Evolutionary conservation across 495 filamentous ascomycete species (phyloP), one percentile per base, ranked within the genome.

Genomic region (Delitschia confertaspora): DNA sequence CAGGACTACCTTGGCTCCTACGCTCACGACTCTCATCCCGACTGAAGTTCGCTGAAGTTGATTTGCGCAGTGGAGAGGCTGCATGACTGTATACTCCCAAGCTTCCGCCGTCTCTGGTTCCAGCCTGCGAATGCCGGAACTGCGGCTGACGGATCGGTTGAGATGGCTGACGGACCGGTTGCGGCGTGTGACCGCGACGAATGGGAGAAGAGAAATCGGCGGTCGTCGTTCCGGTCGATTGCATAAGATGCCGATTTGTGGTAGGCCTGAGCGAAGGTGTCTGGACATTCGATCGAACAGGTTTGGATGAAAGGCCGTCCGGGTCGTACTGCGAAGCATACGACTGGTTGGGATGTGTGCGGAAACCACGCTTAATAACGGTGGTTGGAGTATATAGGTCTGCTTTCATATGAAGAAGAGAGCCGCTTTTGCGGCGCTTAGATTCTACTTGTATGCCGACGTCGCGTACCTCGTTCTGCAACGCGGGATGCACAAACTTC

Each of bases 401-500:
- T 8, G 93, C 78, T 59, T 49, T 67, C 6, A 45, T 63, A 20
- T 67, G 53, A 16, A 67, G 62, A 34, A 59, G 63, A 38, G 65
- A 55, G 33, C 59, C 47, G 38, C 56, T 42, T 45, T 64, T 56
- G 32, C 45, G 10, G 6, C 50, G 30, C 11, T 53, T 60, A 2
- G 51, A 22, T 16, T 55, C 60, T 27, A 64, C 61, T 55, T 95
- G 88, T 0, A 79, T 87, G 7, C 75, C 83, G 4, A 91, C 88
- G 58, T 96, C 86, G 48, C 91, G 76, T 55, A 84, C 80, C 13
- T 82, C 70, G 7, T 76, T 79, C 45, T 89, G 82, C 6, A 93
- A 75, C n/a, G 79, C 71, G 7, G 93, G 91, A 59, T 93, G 85
- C 2, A 98, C 91, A 49, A 76, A 94, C 69, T 96, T 96, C 34